Base-by-base conservation (phyloP, 176 grass and related monocot genomes). In the Juncus effusus region DNA sequence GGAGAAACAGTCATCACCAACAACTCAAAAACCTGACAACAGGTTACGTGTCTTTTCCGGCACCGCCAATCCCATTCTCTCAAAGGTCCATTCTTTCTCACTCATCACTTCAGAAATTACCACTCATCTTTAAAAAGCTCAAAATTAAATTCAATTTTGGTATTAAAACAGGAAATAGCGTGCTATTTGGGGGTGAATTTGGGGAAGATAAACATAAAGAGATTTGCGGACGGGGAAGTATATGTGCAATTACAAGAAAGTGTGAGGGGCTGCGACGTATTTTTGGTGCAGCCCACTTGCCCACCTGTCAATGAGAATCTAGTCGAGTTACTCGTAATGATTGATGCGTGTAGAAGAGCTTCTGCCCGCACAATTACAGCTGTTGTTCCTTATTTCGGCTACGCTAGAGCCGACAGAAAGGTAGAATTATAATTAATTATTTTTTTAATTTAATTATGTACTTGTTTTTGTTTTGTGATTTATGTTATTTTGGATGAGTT, bases 401-500 rank as follows among this genome's bases (percentile, higher is more conserved):
- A 97, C 76, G 94, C 94, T 10, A 89, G 94, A 82, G 94, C 88
- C 37, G 94, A 97, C 67, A 88, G 94, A 84, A 97, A 97, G 94
- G 94, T 97, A 78, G 14, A 0, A 0, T 71, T 11, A 4, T 4
- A 55, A 64, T 38, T 16, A 41, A 62, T 9, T 41, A 52, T 74
- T 6, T 10, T 84, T 62, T 36, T 8, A 16, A 42, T 55, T 36
- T 41, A 28, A 28, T 28, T 28, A 28, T 28, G 19, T 28, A 28
- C 19, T 28, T 28, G 19, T 28, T 28, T 36, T 7, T 61, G 56
- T 61, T 61, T 16, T 36, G 13, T 5, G 16, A 40, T 64, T 64
- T 54, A 38, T 56, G 12, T 65, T 14, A 5, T 49, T 65, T 74
- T 68, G 74, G 14, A 28, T 74, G 49, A 38, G 19, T 51, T 50